phyloP scores from a whole-genome alignment of 2,329 filamentous ascomycete genomes.

The Ilyonectria mors-panacis region DNA sequence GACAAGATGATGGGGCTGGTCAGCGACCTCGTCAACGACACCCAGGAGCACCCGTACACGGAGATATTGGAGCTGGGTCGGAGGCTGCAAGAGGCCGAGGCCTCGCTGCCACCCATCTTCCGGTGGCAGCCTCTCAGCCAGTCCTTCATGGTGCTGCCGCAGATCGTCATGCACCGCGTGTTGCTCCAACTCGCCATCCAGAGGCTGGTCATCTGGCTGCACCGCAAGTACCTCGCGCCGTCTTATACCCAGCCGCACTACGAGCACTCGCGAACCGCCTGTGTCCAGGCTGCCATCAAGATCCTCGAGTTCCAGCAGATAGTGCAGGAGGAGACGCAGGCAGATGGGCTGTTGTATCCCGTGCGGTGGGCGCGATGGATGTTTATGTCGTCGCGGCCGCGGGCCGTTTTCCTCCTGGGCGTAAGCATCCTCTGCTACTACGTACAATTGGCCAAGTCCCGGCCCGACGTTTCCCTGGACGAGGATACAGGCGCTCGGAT shows the following conservation, averaged over 20 bases:
- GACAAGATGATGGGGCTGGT: conserved; percentile 43
- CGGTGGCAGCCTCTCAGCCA: conserved; percentile 54
- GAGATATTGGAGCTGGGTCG: conserved; percentile 50
- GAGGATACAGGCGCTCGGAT: neutral
- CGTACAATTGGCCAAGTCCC: neutral
- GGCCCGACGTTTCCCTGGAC: neutral
- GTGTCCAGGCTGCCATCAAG: conserved; percentile 10
- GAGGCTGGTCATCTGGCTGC: conserved; percentile 61
- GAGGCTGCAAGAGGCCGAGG: conserved; percentile 50
- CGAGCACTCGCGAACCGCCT: conserved; percentile 6
- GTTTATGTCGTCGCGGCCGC: conserved; percentile 2
- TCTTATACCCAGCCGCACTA: neutral
- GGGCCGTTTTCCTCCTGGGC: conserved; percentile 14
- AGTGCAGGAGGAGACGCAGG: conserved; percentile 12
- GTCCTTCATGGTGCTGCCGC: conserved; percentile 56
- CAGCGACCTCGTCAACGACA: conserved; percentile 26
- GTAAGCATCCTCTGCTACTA: conserved; percentile 26
- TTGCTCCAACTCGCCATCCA: conserved; percentile 44
- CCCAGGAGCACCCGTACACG: conserved; percentile 47
- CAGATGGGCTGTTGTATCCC: conserved; percentile 2
- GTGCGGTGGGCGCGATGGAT: conserved; percentile 12
- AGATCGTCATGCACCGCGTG: conserved; percentile 46
- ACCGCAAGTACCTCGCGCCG: conserved; percentile 47
- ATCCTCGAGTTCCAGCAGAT: conserved; percentile 18
- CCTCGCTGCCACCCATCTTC: conserved; percentile 51